phyloP scores from a whole-genome alignment of 164 flowering plant species.

The Aristolochia contorta region DNA sequence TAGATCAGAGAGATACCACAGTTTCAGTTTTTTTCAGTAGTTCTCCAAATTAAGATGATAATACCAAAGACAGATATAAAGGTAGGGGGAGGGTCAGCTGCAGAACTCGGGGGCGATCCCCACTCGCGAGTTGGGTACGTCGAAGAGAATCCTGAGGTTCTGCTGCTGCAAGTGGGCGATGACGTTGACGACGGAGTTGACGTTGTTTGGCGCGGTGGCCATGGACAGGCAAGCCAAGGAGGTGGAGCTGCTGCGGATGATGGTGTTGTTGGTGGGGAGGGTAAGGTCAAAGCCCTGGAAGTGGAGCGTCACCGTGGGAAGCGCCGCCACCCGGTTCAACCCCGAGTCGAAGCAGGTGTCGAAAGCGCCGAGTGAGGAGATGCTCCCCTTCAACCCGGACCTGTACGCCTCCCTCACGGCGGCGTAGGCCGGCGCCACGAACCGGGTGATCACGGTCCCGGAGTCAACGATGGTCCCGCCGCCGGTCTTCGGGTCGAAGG shows the following conservation, averaged over 20 bases:
- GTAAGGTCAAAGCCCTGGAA: conserved; percentile 53
- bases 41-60: too few species aligned
- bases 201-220: conserved; percentile 74
- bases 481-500: conserved; percentile 70
- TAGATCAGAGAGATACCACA: too few species aligned
- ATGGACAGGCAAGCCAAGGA: conserved; percentile 70
- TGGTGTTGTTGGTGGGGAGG: conserved; percentile 64
- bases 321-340: conserved; percentile 25
- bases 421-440: conserved; percentile 47
- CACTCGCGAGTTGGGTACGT: conserved; percentile 50
- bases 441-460: conserved; percentile 84
- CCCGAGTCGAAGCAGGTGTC: conserved; percentile 65
- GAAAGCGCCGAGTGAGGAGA: conserved; percentile 61
- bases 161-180: conserved; percentile 91
- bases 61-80: too few species aligned
- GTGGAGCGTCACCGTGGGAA: conserved; percentile 54
- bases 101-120: conserved; percentile 83
- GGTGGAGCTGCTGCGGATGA: conserved; percentile 71
- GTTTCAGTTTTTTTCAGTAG: too few species aligned
- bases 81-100: too few species aligned
- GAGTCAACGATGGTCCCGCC: conserved; percentile 87
- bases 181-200: conserved; percentile 65
- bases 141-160: conserved; percentile 68
- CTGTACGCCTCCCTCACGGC: conserved; percentile 59
- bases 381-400: conserved; percentile 40